Evolutionary conservation across 1,139 yeast species (phyloP), one percentile per base, ranked within the genome.

Genomic region (Kodamaea sp.): DNA sequence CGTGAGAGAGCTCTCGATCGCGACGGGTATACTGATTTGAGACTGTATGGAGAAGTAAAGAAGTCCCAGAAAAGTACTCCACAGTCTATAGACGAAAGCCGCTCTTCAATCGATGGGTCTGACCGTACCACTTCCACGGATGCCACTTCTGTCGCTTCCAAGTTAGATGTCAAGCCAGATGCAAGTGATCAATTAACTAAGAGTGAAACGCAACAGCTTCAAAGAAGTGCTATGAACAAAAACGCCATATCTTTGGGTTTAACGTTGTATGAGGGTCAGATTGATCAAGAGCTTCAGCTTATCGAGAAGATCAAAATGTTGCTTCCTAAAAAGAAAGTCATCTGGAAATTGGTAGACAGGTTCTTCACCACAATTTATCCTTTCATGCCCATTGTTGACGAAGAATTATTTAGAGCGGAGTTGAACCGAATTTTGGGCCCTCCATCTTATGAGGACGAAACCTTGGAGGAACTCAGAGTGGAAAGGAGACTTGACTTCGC

Each of bases 351-450:
- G 14, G 39, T 59, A 7, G 48, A 49, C 30, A 48, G 66, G 27
- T 78, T 70, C 42, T 75, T 77, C 52, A 52, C 52, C 15, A 53
- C 57, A 12, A 57, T 75, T 4, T 73, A 76, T 44, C 78, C 80
- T 1, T 67, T 65, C 26, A 60, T 74, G 36, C 82, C 83, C 1
- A 61, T 73, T 24, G 38, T 77, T 16, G 81, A 77, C 50, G 80
- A 77, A 43, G 42, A 35, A 8, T 55, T 55, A 23, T 55, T 60
- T 28, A 50, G 43, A 22, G 33, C 29, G 4, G 44, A 58, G 6
- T 36, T 65, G 23, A 33, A 37, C 3, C 48, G 52, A 28, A 46
- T 61, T 9, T 38, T 55, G 4, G 59, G 59, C 2, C 44, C 47
- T 5, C 44, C 40, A 22, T 37, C 34, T 2, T 26, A 34, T 15